phyloP scores from a whole-genome alignment of 306 rosid genomes.

The Cajanus cajan region DNA sequence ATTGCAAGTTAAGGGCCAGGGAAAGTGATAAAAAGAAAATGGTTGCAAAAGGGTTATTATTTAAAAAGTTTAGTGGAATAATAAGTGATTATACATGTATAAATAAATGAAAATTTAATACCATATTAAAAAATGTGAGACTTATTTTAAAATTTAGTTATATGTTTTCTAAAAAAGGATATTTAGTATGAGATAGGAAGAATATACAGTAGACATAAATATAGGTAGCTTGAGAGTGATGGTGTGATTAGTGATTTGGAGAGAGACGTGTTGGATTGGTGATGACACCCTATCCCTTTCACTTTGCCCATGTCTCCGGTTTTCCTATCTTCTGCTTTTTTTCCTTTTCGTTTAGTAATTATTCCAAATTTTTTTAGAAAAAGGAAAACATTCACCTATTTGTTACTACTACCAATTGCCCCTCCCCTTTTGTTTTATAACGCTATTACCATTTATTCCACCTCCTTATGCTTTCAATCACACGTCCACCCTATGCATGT shows the following conservation, averaged over 20 bases:
- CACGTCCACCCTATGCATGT: not conserved
- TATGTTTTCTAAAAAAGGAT: no score
- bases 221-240: slow-evolving; percentile 22
- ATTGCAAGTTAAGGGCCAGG: not conserved
- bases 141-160: no score
- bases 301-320: slow-evolving; percentile 34
- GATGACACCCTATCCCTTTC: slow-evolving; percentile 36
- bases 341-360: not conserved
- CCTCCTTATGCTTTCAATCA: not conserved
- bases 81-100: no score
- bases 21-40: not conserved
- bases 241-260: slow-evolving; percentile 32
- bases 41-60: not conserved
- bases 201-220: not conserved
- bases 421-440: not conserved
- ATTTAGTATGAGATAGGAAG: no score
- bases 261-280: slow-evolving; percentile 31
- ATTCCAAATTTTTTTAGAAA: not conserved
- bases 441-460: not conserved
- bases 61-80: no score
- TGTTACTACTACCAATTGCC: not conserved
- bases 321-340: not conserved
- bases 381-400: not conserved
- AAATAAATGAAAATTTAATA: no score
- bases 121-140: no score